Base-by-base conservation (phyloP, 2,329 filamentous ascomycete species). In the Colletotrichum abscissum region DNA sequence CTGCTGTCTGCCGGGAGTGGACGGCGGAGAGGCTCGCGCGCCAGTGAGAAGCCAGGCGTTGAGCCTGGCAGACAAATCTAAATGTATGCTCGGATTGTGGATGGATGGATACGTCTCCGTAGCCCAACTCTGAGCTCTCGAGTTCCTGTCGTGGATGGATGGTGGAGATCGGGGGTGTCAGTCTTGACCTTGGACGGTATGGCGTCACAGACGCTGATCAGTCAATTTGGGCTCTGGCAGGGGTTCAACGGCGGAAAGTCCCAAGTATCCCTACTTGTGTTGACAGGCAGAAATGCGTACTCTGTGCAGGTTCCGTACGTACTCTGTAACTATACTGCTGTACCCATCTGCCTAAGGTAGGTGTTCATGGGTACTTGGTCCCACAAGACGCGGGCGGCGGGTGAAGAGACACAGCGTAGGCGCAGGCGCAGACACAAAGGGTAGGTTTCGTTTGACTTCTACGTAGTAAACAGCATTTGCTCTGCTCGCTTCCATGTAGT, bases 121-220 rank as follows among this genome's bases (percentile, higher is more conserved):
- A 65, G 67, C 26, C 28, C 35, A 28, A 54, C 57, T 69, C 58
- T 12, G 33, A 63, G 66, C 56, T 69, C 60, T 46, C 70, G 26
- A 46, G 16, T 35, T 35, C 33, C 64, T 42, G 59, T 46, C 54
- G 54, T 56, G 22, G 46, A 24, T 38, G 69, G 67, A 24, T 38
- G 69, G 67, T 49, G 58, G 60, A 49, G 70, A 56, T 55, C 16
- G 69, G 46, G 56, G 60, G 60, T 60, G 59, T 60, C 52, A 52
- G 70, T 26, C 67, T 70, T 70, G 67, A 59, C 69, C 67, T n/a
- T 65, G 70, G 66, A 65, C 56, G 70, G 70, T 75, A 80, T 80
- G 79, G 79, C 79, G 79, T 80, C 79, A 80, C 79, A 76, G 67
- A 69, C 71, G 78, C 72, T 78, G 79, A 80, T 80, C 79, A 68